Percentiles rank a stretch among this genome's conserved stretches.
phyloP scores from a whole-genome alignment of 805 yeast species.

The Ogataea pignaliae region DNA sequence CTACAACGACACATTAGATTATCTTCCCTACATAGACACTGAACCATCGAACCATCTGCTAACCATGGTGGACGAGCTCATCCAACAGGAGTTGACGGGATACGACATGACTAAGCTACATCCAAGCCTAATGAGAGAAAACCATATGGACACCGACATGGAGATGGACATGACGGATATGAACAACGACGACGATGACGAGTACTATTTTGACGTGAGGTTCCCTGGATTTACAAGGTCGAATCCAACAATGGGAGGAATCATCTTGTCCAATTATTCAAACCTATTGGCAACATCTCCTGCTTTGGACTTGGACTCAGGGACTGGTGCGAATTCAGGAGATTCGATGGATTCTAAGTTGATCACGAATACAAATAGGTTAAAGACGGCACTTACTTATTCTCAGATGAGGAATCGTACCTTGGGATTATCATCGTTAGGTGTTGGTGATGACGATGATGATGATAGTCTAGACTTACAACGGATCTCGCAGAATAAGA shows the following conservation, averaged over 20 bases:
- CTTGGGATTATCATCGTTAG: constrained; percentile 17
- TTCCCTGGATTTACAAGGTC: neutral
- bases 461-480: constrained; percentile 1
- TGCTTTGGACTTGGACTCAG: too few relatives aligned
- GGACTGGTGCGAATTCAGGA: too few relatives aligned
- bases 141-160: neutral
- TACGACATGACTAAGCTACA: constrained; percentile 11
- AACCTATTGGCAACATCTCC: constrained; percentile 5
- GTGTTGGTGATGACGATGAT: neutral
- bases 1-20: constrained; percentile 9
- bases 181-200: too few relatives aligned
- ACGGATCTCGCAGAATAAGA: constrained; percentile 28
- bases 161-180: neutral
- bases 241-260: constrained; percentile 11
- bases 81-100: constrained; percentile 18
- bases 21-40: constrained; percentile 21
- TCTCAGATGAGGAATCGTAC: constrained; percentile 36
- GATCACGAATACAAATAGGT: constrained; percentile 13
- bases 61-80: constrained; percentile 15
- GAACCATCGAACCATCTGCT: constrained; percentile 18
- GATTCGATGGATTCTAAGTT: constrained; percentile 5
- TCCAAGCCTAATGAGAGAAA: constrained; percentile 5
- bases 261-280: constrained; percentile 16
- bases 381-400: constrained; percentile 38
- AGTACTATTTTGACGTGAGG: neutral